These are phyloP conservation scores for Talaromyces proteolyticus DNA, from an alignment of 495 filamentous ascomycete species.

Conservation along the genomic window DNA sequence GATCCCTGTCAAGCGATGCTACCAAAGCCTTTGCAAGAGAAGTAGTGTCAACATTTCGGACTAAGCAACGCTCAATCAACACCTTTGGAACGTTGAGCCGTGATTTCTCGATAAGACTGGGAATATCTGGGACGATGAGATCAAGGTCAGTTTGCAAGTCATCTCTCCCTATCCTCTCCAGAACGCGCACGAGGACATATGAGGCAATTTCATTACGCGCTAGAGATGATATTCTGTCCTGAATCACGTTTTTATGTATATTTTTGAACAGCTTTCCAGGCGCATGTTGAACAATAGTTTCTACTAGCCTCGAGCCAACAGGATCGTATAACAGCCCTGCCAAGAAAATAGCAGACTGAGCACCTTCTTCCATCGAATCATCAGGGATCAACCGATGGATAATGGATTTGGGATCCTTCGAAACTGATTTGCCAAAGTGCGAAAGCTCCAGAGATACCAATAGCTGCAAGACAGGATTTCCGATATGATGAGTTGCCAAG, in stretches of 20 bases:
- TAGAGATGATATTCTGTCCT: constrained; percentile 66
- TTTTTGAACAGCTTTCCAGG: constrained; percentile 87
- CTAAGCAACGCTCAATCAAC: constrained; percentile 74
- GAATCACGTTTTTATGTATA: constrained; percentile 68
- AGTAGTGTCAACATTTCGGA: constrained; percentile 56
- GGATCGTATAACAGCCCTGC: constrained; percentile 82
- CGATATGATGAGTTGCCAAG: constrained; percentile 79
- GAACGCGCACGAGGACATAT: constrained; percentile 71
- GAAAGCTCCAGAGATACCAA: constrained; percentile 77
- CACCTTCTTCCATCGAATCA: constrained; percentile 51
- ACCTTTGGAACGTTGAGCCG: constrained; percentile 72
- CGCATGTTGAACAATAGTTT: constrained; percentile 71
- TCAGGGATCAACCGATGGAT: constrained; percentile 59
- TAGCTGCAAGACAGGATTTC: constrained; percentile 84
- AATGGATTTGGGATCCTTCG: constrained; percentile 54
- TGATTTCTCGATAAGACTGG: constrained; percentile 62
- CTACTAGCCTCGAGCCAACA: constrained; percentile 82
- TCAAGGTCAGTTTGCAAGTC: constrained; percentile 67
- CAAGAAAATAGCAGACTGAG: constrained; percentile 63
- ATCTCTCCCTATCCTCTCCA: constrained; percentile 79
- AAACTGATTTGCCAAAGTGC: constrained; percentile 57
- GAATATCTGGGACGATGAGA: constrained; percentile 62
- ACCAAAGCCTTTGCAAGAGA: constrained; percentile 56
- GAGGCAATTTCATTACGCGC: constrained; percentile 84
- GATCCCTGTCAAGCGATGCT: constrained; percentile 49